Evolutionary conservation across 2,329 filamentous ascomycete species (phyloP).

Genomic region (Aspergillus cejpii): DNA sequence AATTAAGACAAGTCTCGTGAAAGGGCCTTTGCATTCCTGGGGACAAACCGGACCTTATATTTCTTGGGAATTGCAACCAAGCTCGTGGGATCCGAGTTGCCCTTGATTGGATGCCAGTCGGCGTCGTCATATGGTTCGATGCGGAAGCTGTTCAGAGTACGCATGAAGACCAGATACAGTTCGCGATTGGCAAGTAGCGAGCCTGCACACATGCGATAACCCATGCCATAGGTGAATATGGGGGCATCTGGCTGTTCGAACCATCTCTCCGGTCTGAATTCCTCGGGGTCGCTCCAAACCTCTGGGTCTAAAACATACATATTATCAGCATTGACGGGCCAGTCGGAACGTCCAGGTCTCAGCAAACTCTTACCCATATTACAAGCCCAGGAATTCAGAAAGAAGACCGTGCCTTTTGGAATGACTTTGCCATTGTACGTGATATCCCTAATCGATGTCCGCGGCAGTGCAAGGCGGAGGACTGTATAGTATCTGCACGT

Average conservation of each 20-base stretch:
- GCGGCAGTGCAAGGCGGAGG: constrained; percentile 55
- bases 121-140: constrained; percentile 50
- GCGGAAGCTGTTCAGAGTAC: constrained; percentile 56
- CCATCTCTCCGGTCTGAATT: constrained; percentile 58
- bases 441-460: constrained; percentile 56
- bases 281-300: constrained; percentile 54
- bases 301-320: constrained; percentile 40
- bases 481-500: constrained; percentile 54
- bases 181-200: constrained; percentile 58
- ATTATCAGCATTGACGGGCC: not conserved
- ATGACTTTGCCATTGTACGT: constrained; percentile 53
- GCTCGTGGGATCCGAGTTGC: constrained; percentile 56
- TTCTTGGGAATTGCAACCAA: constrained; percentile 55
- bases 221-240: constrained; percentile 59
- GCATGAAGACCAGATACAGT: constrained; percentile 58
- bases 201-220: constrained; percentile 62
- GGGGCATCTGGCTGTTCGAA: constrained; percentile 57
- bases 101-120: constrained; percentile 54
- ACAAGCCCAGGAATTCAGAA: constrained; percentile 62
- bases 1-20: constrained; percentile 35
- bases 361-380: constrained; percentile 53
- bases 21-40: constrained; percentile 46
- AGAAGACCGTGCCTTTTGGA: constrained; percentile 57
- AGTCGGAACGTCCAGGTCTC: not conserved
- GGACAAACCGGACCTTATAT: constrained; percentile 55